Base-by-base conservation (phyloP, 2,329 filamentous ascomycete genomes). In the Thielaviopsis populi region DNA sequence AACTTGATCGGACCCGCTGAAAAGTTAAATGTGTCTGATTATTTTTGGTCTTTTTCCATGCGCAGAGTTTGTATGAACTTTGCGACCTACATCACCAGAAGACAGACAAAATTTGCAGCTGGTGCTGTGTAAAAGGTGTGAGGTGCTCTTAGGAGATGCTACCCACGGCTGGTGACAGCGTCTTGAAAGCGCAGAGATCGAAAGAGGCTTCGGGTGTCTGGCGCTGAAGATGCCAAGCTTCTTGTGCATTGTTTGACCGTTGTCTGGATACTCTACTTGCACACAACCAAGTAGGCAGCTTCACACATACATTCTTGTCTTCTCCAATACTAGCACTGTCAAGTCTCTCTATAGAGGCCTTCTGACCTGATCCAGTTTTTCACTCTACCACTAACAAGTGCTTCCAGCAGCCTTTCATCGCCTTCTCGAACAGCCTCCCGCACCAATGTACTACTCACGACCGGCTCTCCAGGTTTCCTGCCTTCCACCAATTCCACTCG, bases 371-470 rank as follows among this genome's bases (percentile, higher is more conserved):
- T 78, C 80, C 83, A 88, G 24, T 71, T 73, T 58, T 74, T 74
- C 0, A 91, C 81, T 1, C 77, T 77, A 1, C 72, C 71, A 0
- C 81, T 82, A 41, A 89, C 84, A 67, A 89, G 69, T 63, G 70
- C 69, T 19, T 70, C 70, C 61, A 90, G 72, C 62, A 70, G 72
- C 2, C 74, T 74, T 76, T 74, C 79, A 53, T 80, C 77, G 11
- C 73, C 71, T 4, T 68, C 15, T n/a, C 22, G 22, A 15, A 60
- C 66, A 19, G 54, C 61, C 42, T 40, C 62, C 61, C 87, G 77
- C 54, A 86, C 85, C 69, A 76, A 79, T 6, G 88, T 90, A 67
- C 81, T 84, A 67, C 81, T 84, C 46, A 83, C 76, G 24, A 54
- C 46, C 19, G 50, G 48, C 48, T 63, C 53, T 22, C 50, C 15